These are phyloP conservation scores for Agastache rugosa DNA, from an alignment of 257 asterid genomes.

Conservation along the genomic window DNA sequence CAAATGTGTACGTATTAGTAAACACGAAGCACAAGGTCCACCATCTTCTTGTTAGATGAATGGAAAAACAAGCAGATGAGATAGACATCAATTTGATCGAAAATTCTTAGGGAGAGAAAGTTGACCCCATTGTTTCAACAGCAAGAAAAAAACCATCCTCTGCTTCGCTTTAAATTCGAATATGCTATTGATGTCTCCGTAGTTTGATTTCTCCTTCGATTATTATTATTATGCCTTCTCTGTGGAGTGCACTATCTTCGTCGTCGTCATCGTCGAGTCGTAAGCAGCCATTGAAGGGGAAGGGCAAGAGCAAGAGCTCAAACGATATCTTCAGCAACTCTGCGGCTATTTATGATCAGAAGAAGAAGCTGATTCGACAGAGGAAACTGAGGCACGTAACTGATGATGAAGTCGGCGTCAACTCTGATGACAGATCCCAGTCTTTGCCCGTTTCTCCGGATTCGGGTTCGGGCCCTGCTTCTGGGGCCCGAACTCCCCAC, in stretches of 20 bases:
- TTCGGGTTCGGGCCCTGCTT: slow-evolving; percentile 42
- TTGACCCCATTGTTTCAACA: neutral
- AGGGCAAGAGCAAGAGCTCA: slow-evolving; percentile 53
- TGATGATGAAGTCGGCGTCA: slow-evolving; percentile 58
- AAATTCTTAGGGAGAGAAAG: slow-evolving; percentile 3
- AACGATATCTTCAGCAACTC: slow-evolving; percentile 39
- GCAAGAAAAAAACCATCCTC: neutral
- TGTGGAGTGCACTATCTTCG: slow-evolving; percentile 60
- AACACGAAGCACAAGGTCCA: too few species aligned
- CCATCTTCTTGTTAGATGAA: neutral
- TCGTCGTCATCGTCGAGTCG: slow-evolving; percentile 45
- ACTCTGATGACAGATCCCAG: slow-evolving; percentile 40
- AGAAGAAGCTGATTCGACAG: slow-evolving; percentile 53
- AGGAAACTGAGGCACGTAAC: slow-evolving; percentile 61
- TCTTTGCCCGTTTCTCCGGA: slow-evolving; percentile 69
- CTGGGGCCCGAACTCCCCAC: slow-evolving; percentile 36
- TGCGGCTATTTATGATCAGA: slow-evolving; percentile 29
- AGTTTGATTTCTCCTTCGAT: neutral
- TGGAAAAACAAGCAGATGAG: slow-evolving; percentile 16
- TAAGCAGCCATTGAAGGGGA: slow-evolving; percentile 45
- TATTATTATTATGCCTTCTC: slow-evolving; percentile 51
- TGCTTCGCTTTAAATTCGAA: neutral
- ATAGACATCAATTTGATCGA: neutral
- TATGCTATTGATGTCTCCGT: neutral
- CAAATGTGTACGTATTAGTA: slow-evolving; percentile 25